Base-by-base conservation (phyloP, 441 rosid genomes). In the Arabidopsis lyrata region DNA sequence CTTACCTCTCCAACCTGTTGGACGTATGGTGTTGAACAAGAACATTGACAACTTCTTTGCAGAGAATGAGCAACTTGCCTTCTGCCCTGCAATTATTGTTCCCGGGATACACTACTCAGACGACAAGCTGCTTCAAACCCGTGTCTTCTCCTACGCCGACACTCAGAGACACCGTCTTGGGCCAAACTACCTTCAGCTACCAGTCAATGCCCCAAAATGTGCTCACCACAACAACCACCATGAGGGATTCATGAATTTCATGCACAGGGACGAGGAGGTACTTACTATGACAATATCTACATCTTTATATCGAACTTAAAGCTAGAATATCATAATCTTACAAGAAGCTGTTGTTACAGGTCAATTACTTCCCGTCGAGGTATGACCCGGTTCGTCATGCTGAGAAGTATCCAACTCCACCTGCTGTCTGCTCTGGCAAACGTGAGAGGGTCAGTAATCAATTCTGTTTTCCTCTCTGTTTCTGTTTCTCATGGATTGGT, bases 161-260 rank as follows among this genome's bases (percentile, higher is more conserved):
- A 92, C 99, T 3, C 98, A 95, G 79, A 89, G 99, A 85, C 95
- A 95, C 79, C 93, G 99, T 32, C 99, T 95, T 48, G 99, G 99
- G 66, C 99, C 99, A 5, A 95, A 95, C 83, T 95, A 95, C 78
- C 90, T 95, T 60, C 95, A 87, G 81, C 88, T 92, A 27, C 99
- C 98, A 60, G 93, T 76, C 20, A 95, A 95, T 82, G 96, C 99
- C 16, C 99, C 99, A 29, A 95, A 95, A 73, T 90, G 92, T 41
- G 81, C 91, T 80, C 95, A 92, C 78, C 98, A 89, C 86, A 92
- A 95, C 88, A 95, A 90, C 66, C 99, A 95, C 77, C 86, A 90
- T 45, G 99, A 95, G 0, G 99, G 99, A 56, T 83, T 81, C 80
- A 95, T 95, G 99, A 95, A 95, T 61, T 85, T 90, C 80, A 89